Evolutionary conservation across 2,329 filamentous ascomycete species (phyloP), one percentile per base, ranked within the genome.

Genomic region (Aureobasidium sp.): DNA sequence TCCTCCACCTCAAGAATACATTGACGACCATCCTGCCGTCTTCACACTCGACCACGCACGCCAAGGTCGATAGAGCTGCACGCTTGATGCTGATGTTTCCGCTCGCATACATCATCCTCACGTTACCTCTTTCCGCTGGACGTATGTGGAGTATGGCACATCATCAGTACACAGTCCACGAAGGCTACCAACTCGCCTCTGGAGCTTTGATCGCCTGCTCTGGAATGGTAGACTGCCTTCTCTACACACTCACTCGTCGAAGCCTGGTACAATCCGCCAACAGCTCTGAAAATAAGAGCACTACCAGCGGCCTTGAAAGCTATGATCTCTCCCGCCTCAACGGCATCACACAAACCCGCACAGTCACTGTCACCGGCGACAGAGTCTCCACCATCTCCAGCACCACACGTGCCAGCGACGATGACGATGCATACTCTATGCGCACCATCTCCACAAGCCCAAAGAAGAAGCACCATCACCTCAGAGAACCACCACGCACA

Each of bases 91-190:
- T 88, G 33, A 77, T 87, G 8, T 90, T 90, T 64, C 87, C 87
- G 0, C 68, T 86, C 66, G 85, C 89, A 65, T 89, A 89, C 70
- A 79, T 88, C 7, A 67, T 87, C n/a, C 87, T 86, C 69, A 89
- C 86, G 0, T 77, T 85, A 0, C 87, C 87, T 0, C 76, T 90
- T 0, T 85, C 85, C 5, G 78, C 82, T 0, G 84, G 85, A 15
- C 82, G 86, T 63, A 85, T 89, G 68, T 80, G 81, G 17, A 80
- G 79, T 22, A 86, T 89, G 81, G 79, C 81, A 0, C 81, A 82
- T 0, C 72, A 75, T 11, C 66, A 66, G 48, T 53, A 47, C 11
- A 53, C 62, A 1, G 61, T 66, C 2, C 74, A 75, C 17, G 75
- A 75, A 22, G 68, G 72, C 3, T 74, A 75, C 17, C 77, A 82